phyloP scores from a whole-genome alignment of 2,329 filamentous ascomycete species.

The Neofusicoccum ribis region DNA sequence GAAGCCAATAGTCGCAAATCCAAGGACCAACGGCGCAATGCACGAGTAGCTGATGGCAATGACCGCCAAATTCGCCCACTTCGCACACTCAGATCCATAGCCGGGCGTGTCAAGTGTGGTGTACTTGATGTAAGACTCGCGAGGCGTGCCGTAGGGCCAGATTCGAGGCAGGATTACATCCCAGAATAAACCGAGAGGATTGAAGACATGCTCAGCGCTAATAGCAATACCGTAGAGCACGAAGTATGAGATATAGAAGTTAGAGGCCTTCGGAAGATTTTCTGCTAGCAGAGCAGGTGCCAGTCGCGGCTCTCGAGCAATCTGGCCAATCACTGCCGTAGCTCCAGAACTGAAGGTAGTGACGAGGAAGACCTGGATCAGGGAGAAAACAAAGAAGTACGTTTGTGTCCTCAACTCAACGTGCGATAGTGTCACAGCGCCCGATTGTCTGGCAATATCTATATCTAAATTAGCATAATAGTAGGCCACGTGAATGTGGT shows the following conservation, averaged over 20 bases:
- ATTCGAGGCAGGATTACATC: constrained; percentile 69
- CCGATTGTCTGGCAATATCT: constrained; percentile 40
- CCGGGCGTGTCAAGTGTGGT: constrained; percentile 44
- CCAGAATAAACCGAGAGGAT: constrained; percentile 76
- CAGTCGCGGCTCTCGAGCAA: constrained; percentile 33
- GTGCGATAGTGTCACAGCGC: constrained; percentile 43
- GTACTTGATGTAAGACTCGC: constrained; percentile 48
- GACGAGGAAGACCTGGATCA: constrained; percentile 45
- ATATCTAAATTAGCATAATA: constrained; percentile 21
- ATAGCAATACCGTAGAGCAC: constrained; percentile 51
- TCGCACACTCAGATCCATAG: constrained; percentile 49
- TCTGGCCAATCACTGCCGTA: constrained; percentile 49
- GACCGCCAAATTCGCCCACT: constrained; percentile 47
- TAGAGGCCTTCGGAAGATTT: constrained; percentile 38
- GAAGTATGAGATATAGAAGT: constrained; percentile 46
- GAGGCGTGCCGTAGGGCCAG: constrained; percentile 35
- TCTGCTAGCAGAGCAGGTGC: constrained; percentile 36
- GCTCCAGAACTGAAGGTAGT: constrained; percentile 42
- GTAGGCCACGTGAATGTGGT: neutral
- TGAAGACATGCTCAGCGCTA: constrained; percentile 85
- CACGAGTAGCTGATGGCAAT: constrained; percentile 42
- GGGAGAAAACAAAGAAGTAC: constrained; percentile 43
- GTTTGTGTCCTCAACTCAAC: constrained; percentile 44
- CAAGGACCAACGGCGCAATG: constrained; percentile 77
- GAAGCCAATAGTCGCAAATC: constrained; percentile 74